phyloP scores from a whole-genome alignment of 2,329 filamentous ascomycete genomes.

The Teratosphaeria gauchensis region DNA sequence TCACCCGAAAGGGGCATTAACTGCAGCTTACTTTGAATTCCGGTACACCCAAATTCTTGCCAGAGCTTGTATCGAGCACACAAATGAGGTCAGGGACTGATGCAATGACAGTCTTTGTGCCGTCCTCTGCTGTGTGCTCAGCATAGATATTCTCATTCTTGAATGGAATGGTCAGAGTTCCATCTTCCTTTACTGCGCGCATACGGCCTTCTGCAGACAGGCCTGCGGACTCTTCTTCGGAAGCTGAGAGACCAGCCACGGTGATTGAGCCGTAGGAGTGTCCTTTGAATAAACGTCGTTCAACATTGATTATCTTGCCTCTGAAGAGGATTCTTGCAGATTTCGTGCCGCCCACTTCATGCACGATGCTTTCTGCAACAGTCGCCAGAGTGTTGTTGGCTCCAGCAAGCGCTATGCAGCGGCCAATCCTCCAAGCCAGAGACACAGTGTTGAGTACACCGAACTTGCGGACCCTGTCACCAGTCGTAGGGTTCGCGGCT shows the following conservation, averaged over 20 bases:
- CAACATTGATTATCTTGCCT: constrained; percentile 54
- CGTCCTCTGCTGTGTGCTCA: constrained; percentile 25
- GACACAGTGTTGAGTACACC: constrained; percentile 34
- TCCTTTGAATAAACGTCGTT: constrained; percentile 46
- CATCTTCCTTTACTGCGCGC: constrained; percentile 29
- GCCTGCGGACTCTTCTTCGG: constrained; percentile 25
- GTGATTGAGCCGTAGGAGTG: constrained; percentile 48
- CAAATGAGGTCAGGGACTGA: constrained; percentile 43
- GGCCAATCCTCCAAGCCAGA: constrained; percentile 45
- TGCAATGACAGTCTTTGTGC: constrained; percentile 34
- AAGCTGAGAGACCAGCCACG: constrained; percentile 26
- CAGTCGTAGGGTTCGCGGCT: constrained; percentile 32
- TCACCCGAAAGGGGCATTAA: background rate
- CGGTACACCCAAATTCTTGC: constrained; percentile 42
- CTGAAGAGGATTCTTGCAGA: constrained; percentile 51
- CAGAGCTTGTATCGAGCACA: constrained; percentile 40
- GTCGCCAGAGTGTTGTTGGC: constrained; percentile 41
- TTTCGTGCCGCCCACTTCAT: constrained; percentile 46
- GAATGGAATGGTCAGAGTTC: constrained; percentile 55
- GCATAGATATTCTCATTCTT: constrained; percentile 67
- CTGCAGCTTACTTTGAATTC: constrained; percentile 35
- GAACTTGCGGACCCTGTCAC: constrained; percentile 27
- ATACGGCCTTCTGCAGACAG: constrained; percentile 9
- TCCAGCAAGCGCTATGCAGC: constrained; percentile 46
- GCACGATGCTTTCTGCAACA: constrained; percentile 50